Evolutionary conservation across 768 basidiomycete genomes (phyloP).

Genomic region (Gelatoporia subvermispora): DNA sequence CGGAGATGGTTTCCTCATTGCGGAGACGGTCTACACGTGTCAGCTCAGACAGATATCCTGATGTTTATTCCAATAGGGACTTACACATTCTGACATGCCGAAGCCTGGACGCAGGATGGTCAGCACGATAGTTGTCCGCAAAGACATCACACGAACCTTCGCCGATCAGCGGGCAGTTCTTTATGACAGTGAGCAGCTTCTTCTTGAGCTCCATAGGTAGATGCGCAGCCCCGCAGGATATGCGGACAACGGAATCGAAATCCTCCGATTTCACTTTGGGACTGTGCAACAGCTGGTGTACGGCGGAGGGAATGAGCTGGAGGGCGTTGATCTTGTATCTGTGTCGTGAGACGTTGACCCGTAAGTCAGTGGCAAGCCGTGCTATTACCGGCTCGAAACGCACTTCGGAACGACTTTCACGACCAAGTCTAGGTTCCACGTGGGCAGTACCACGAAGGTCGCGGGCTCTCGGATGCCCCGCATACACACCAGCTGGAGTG

Average conservation of each 20-base stretch:
- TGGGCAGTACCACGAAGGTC: slow-evolving; percentile 49
- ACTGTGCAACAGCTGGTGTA: slow-evolving; percentile 61
- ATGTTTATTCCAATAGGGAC: neutral
- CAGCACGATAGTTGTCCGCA: neutral
- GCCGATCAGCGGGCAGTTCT: neutral
- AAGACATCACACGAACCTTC: slow-evolving; percentile 38
- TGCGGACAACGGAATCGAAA: slow-evolving; percentile 41
- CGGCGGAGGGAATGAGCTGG: slow-evolving; percentile 53
- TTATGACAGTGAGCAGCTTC: slow-evolving; percentile 25
- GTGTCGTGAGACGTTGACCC: neutral
- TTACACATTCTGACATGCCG: slow-evolving; percentile 35
- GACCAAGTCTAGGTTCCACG: slow-evolving; percentile 52
- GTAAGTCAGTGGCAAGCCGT: neutral
- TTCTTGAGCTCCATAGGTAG: slow-evolving; percentile 52
- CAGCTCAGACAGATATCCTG: too few relatives aligned
- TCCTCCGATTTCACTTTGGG: slow-evolving; percentile 41
- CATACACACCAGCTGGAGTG: slow-evolving; percentile 46
- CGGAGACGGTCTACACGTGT: too few relatives aligned
- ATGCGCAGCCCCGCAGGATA: slow-evolving; percentile 61
- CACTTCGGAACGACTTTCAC: slow-evolving; percentile 57
- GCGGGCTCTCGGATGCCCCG: slow-evolving; percentile 39
- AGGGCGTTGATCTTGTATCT: slow-evolving; percentile 54
- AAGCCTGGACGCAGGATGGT: slow-evolving; percentile 41
- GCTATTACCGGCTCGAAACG: slow-evolving; percentile 10
- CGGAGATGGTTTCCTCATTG: too few relatives aligned